These are phyloP conservation scores for Blastosporella zonata DNA, from an alignment of 1,284 basidiomycete species.

Conservation along the genomic window DNA sequence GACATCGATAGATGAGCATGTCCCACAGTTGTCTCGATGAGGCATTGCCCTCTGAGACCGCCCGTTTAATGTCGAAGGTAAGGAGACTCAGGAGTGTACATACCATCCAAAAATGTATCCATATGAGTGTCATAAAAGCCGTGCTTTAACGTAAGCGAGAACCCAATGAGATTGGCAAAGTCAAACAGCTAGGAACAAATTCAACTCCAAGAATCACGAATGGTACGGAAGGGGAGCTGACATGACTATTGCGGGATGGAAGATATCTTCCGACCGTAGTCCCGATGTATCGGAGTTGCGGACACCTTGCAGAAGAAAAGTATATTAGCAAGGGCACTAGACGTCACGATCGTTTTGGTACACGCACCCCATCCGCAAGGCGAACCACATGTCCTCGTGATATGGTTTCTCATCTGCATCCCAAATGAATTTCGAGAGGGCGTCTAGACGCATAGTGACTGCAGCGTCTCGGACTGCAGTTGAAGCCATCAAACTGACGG, in stretches of 20 bases:
- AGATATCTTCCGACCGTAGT: slow-evolving; percentile 59
- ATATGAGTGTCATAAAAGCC: slow-evolving; percentile 61
- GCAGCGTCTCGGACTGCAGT: slow-evolving; percentile 43
- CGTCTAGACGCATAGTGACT: slow-evolving; percentile 52
- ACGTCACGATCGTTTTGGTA: not conserved
- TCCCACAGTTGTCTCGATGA: slow-evolving; percentile 53
- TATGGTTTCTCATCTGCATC: slow-evolving; percentile 62
- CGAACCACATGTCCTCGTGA: slow-evolving; percentile 72
- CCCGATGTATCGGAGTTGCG: slow-evolving; percentile 54
- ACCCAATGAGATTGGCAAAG: slow-evolving; percentile 57
- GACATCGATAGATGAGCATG: slow-evolving; percentile 62
- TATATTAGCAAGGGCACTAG: slow-evolving; percentile 4
- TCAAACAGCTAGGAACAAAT: slow-evolving; percentile 51
- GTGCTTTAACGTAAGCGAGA: slow-evolving; percentile 53
- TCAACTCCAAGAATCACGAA: slow-evolving; percentile 11
- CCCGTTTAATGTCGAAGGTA: not conserved
- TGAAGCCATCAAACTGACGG: slow-evolving; percentile 39
- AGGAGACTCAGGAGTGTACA: slow-evolving; percentile 16
- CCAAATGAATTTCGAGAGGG: slow-evolving; percentile 63
- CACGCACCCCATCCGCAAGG: slow-evolving; percentile 58
- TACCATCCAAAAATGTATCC: slow-evolving; percentile 54
- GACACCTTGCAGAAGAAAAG: slow-evolving; percentile 44
- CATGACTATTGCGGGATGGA: slow-evolving; percentile 55
- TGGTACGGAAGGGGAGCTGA: slow-evolving; percentile 30
- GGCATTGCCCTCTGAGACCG: slow-evolving; percentile 31